phyloP scores from a whole-genome alignment of 1,139 yeast species.

The Wickerhamiella pararugosa region DNA sequence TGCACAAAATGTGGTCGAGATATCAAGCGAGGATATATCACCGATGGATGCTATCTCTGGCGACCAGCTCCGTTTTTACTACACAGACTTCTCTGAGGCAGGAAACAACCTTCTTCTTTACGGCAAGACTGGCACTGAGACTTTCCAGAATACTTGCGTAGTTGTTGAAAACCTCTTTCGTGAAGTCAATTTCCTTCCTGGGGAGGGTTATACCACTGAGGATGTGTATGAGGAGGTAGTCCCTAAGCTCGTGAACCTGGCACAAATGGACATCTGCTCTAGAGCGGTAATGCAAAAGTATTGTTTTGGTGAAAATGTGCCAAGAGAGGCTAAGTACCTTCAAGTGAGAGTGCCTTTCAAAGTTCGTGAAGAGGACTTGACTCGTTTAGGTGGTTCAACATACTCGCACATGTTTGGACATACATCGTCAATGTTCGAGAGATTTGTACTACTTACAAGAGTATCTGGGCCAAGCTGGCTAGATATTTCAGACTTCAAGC shows the following conservation, averaged over 20 bases:
- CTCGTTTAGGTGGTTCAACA: slow-evolving; percentile 61
- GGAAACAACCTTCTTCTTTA: slow-evolving; percentile 58
- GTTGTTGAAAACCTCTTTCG: slow-evolving; percentile 58
- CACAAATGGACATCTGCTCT: slow-evolving; percentile 47
- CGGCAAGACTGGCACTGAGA: slow-evolving; percentile 46
- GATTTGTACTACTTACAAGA: slow-evolving; percentile 66
- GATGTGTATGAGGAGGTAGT: slow-evolving; percentile 71
- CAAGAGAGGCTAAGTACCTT: slow-evolving; percentile 66
- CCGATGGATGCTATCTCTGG: background rate
- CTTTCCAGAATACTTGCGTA: slow-evolving; percentile 40
- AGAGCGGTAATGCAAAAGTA: slow-evolving; percentile 65
- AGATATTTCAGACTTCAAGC: slow-evolving; percentile 40
- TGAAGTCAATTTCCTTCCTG: slow-evolving; percentile 65
- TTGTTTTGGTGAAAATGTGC: slow-evolving; percentile 80
- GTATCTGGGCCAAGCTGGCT: slow-evolving; percentile 99
- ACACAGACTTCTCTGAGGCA: slow-evolving; percentile 81
- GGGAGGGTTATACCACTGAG: slow-evolving; percentile 32
- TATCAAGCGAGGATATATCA: background rate
- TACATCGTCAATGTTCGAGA: slow-evolving; percentile 59
- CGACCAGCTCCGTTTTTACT: slow-evolving; percentile 49
- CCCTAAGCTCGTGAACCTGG: slow-evolving; percentile 47
- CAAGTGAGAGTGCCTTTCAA: slow-evolving; percentile 60
- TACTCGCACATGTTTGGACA: slow-evolving; percentile 74
- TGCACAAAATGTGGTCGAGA: slow-evolving; percentile 7
- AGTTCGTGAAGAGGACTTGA: slow-evolving; percentile 32